phyloP scores from a whole-genome alignment of 1,139 yeast species.

The Suhomyces choctaworum region DNA sequence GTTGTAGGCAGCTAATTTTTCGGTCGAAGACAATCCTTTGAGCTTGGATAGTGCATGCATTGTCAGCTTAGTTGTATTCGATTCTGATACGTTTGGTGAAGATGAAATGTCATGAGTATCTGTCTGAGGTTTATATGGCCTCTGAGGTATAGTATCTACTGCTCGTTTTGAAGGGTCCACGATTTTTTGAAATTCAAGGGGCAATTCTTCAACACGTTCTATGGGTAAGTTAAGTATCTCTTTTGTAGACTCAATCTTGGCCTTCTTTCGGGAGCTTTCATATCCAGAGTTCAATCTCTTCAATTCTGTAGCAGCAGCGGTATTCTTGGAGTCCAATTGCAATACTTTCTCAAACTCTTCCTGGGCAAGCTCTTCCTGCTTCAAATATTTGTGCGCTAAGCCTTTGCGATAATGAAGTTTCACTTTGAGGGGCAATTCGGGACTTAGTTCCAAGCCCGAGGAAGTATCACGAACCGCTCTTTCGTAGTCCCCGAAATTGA shows the following conservation, averaged over 20 bases:
- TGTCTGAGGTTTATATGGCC: background rate
- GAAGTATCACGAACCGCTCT: conserved; percentile 65
- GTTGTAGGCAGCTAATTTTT: conserved; percentile 36
- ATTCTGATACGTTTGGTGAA: background rate
- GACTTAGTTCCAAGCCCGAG: conserved; percentile 49
- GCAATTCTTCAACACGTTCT: conserved; percentile 47
- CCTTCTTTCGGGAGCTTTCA: conserved; percentile 15
- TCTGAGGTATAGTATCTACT: background rate
- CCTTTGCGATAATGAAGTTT: conserved; percentile 65
- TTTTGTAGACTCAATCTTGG: conserved; percentile 11
- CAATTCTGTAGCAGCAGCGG: conserved; percentile 33
- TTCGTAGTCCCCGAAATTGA: conserved; percentile 54
- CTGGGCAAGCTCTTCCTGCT: conserved; percentile 33
- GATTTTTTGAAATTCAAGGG: conserved; percentile 31
- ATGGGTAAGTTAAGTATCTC: conserved; percentile 32
- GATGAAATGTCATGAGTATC: background rate
- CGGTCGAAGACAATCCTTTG: conserved; percentile 26
- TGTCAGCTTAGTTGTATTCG: conserved; percentile 22
- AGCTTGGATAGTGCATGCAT: conserved; percentile 33
- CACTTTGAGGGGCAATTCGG: conserved; percentile 32
- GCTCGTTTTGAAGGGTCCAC: conserved; percentile 4
- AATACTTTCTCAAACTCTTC: conserved; percentile 44
- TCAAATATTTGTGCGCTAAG: conserved; percentile 40
- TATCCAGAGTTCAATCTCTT: conserved; percentile 11
- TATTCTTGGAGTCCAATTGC: conserved; percentile 45